These are phyloP conservation scores for Lactarius deliciosus DNA, from an alignment of 768 basidiomycete species.

Conservation along the genomic window DNA sequence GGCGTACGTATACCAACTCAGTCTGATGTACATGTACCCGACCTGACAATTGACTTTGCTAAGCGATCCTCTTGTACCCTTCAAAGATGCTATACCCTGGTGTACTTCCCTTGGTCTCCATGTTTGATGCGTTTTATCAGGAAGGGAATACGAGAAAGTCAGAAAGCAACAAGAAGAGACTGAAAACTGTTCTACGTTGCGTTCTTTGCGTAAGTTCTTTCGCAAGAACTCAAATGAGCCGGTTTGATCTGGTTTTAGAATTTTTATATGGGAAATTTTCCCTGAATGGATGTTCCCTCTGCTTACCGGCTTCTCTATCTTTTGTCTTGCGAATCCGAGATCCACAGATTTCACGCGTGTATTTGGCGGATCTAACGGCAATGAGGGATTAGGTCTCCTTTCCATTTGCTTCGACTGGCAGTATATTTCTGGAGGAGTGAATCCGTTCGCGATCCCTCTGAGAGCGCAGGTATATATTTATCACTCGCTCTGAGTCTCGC, in stretches of 20 bases:
- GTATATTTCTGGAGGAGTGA: constrained; percentile 36
- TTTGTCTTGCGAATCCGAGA: constrained; percentile 34
- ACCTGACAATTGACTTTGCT: constrained; percentile 3
- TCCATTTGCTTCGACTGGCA: constrained; percentile 34
- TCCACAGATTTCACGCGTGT: constrained; percentile 31
- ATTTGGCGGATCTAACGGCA: constrained; percentile 33
- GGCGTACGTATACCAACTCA: constrained; percentile 37
- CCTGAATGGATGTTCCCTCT: constrained; percentile 30
- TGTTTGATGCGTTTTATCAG: constrained; percentile 50
- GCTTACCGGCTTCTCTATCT: constrained; percentile 34
- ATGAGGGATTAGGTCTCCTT: constrained; percentile 33
- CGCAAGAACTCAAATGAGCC: background rate
- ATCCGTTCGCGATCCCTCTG: constrained; percentile 55
- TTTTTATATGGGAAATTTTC: constrained; percentile 34
- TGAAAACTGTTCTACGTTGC: constrained; percentile 52
- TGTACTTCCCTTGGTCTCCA: constrained; percentile 47
- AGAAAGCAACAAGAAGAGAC: constrained; percentile 40
- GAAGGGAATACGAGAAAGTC: constrained; percentile 36
- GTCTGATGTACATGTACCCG: background rate
- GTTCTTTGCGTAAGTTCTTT: constrained; percentile 36
- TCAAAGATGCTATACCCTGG: constrained; percentile 53
- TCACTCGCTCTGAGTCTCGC: background rate
- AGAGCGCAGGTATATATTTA: constrained; percentile 41
- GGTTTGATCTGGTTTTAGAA: constrained; percentile 31
- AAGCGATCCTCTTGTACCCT: constrained; percentile 51